Base-by-base conservation (phyloP, 1,139 yeast genomes). In the Yamadazyma mexicana region DNA sequence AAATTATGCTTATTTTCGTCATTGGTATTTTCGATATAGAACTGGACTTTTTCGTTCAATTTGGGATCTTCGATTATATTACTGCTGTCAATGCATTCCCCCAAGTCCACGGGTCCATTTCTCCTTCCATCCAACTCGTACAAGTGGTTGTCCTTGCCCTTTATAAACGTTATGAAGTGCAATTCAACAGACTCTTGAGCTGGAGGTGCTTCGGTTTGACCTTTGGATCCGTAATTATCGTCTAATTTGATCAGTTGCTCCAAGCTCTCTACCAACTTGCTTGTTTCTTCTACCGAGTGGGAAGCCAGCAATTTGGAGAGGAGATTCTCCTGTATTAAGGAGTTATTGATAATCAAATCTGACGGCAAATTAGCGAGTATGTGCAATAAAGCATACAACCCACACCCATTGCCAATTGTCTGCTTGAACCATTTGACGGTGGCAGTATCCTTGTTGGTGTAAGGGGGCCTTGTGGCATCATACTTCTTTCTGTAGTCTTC, bases 111-210 rank as follows among this genome's bases (percentile, higher is more conserved):
- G 0, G 96, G 91, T 0, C 96, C 95, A 32, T 64, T 66, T 49
- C 96, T 73, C 49, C 98, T 73, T 0, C 98, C 98, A 57, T 92
- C 98, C 36, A 92, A 71, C 59, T 92, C 98, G 51, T 79, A 86
- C 23, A 91, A 58, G 45, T 76, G 78, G n/a, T 77, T 74, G 48
- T 77, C 74, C 17, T 62, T 62, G 9, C 79, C 77, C 51, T 75
- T 80, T 6, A 88, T 73, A 54, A 85, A 83, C 7, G 92, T 74
- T 25, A 92, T 81, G 56, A 87, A 92, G 61, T 92, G 98, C 42
- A 85, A 69, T 40, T 81, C 79, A 2, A 82, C 73, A n/a, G 72
- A 69, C 6, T 72, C 86, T 1, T 69, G 77, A 3, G 92, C 83
- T 5, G 65, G 66, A 3, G 97, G 97, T 0, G 94, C 92, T 34